Evolutionary conservation across 2,329 filamentous ascomycete genomes (phyloP).

Genomic region (Daldinia sp.): DNA sequence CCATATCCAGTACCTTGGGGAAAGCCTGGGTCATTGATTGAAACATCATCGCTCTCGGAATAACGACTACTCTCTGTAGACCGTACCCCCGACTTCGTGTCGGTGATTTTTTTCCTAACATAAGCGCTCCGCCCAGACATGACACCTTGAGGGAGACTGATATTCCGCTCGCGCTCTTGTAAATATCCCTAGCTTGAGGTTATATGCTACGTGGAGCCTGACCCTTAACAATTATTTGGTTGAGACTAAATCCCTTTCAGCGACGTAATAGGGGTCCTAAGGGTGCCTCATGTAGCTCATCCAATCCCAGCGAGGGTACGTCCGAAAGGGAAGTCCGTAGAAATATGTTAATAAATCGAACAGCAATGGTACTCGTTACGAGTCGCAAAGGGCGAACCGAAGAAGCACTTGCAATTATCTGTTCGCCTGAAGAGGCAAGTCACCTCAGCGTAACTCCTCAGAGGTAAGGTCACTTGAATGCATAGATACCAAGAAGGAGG

Average conservation of each 20-base stretch:
- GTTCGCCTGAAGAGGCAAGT: conserved; percentile 24
- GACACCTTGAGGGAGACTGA: not conserved
- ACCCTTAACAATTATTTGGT: not conserved
- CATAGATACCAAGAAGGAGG: not conserved
- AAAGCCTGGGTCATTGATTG: conserved; percentile 50
- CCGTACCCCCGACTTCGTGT: conserved; percentile 53
- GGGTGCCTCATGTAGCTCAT: not conserved
- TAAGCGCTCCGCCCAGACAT: conserved; percentile 68
- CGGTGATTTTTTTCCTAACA: conserved; percentile 66
- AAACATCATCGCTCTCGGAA: conserved; percentile 52
- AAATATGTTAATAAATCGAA: not conserved
- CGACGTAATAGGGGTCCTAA: not conserved
- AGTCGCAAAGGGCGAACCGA: conserved; percentile 1
- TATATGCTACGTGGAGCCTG: not conserved
- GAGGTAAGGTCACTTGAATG: not conserved
- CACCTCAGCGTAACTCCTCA: conserved; percentile 15
- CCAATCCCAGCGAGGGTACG: not conserved
- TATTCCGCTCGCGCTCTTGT: not conserved
- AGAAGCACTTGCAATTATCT: not conserved
- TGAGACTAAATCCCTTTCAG: not conserved
- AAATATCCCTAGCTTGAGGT: not conserved
- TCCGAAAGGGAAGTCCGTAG: not conserved
- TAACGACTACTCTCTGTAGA: conserved; percentile 47
- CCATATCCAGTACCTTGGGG: conserved; percentile 54
- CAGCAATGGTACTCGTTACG: conserved; percentile 3